Evolutionary conservation across 2,329 filamentous ascomycete species (phyloP).

Genomic region (Beauveria caledonica): DNA sequence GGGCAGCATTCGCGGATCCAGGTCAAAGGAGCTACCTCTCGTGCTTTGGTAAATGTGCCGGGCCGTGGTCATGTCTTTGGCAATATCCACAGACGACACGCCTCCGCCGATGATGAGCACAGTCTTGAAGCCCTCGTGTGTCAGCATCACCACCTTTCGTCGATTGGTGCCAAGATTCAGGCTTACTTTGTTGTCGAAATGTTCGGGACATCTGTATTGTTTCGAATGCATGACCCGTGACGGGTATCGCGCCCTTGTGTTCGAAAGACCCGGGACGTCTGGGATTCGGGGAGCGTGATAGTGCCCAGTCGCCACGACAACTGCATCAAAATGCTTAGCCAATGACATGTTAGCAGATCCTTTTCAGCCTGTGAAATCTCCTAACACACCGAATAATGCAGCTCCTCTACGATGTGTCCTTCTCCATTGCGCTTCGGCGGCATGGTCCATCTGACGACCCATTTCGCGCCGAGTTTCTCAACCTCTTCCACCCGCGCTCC

Average conservation of each 20-base stretch:
- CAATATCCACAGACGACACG: constrained; percentile 35
- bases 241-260: constrained; percentile 42
- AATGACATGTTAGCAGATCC: not conserved
- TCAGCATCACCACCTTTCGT: constrained; percentile 16
- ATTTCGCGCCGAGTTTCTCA: not conserved
- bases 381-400: not conserved
- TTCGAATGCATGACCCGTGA: not conserved
- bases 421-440: not conserved
- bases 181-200: not conserved
- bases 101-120: constrained; percentile 47
- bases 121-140: constrained; percentile 45
- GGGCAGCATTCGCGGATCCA: constrained; percentile 45
- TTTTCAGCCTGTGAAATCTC: fast-evolving
- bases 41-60: constrained; percentile 42
- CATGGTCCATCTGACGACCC: not conserved
- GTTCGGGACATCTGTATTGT: not conserved
- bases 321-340: constrained; percentile 46
- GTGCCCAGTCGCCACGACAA: constrained; percentile 60
- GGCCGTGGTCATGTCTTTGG: constrained; percentile 29
- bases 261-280: constrained; percentile 49
- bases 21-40: constrained; percentile 49
- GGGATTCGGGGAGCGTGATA: constrained; percentile 58
- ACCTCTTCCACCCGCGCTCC: not conserved
- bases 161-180: too few species aligned
- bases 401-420: not conserved